Evolutionary conservation across 192 early-diverging fungal species (phyloP).

Genomic region (Coemansia umbellata): DNA sequence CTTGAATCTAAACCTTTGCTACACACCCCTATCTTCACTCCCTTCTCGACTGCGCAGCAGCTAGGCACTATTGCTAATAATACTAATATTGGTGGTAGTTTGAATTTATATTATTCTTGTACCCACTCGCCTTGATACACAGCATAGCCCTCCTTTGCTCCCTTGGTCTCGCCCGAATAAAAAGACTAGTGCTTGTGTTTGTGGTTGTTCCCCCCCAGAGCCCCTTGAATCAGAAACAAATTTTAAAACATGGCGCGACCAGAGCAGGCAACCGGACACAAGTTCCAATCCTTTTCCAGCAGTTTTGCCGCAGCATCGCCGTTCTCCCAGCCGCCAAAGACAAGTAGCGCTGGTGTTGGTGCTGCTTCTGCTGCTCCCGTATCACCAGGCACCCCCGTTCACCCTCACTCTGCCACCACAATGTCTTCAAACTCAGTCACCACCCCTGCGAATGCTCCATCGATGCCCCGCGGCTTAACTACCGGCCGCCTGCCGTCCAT

Average conservation of each 20-base stretch:
- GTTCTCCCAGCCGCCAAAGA: constrained; percentile 42
- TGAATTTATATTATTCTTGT: too few relatives aligned
- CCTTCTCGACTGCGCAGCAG: too few relatives aligned
- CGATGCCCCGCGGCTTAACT: neutral
- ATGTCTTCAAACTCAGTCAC: neutral
- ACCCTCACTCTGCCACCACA: neutral
- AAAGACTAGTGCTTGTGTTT: too few relatives aligned
- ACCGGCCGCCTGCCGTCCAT: neutral
- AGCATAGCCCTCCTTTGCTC: too few relatives aligned
- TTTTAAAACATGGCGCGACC: constrained; percentile 28
- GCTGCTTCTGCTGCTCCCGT: neutral
- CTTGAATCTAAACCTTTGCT: too few relatives aligned
- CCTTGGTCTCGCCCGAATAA: too few relatives aligned
- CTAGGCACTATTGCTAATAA: too few relatives aligned
- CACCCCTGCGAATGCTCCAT: neutral
- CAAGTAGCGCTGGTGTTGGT: neutral
- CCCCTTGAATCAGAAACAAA: too few relatives aligned
- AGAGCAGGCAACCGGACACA: constrained; percentile 31
- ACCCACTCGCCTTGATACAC: too few relatives aligned
- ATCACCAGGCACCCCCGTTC: constrained; percentile 3
- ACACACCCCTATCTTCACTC: too few relatives aligned
- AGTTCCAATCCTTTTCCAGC: constrained; percentile 24
- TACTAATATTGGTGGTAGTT: too few relatives aligned
- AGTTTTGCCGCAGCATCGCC: constrained; percentile 27
- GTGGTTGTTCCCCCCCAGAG: too few relatives aligned